phyloP scores from a whole-genome alignment of 768 basidiomycete genomes.

The Phaffia australis region DNA sequence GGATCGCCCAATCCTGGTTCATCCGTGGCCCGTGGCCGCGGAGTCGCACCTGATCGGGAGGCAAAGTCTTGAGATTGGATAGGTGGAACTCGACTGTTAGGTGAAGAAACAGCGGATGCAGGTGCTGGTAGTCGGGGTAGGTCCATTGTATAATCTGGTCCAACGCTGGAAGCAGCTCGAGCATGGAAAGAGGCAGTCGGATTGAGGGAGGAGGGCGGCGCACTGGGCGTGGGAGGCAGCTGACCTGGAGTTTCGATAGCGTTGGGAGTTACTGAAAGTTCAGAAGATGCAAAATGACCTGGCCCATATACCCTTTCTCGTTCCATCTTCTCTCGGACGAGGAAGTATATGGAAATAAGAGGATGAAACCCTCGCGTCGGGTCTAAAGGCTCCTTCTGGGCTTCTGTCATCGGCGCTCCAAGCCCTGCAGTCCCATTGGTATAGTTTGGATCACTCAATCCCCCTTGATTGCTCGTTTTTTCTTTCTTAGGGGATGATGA shows the following conservation, averaged over 20 bases:
- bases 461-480: constrained; percentile 1
- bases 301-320: constrained; percentile 86
- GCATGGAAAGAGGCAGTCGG: constrained; percentile 24
- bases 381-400: constrained; percentile 48
- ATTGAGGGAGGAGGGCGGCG: constrained; percentile 9
- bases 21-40: constrained; percentile 25
- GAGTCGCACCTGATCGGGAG: constrained; percentile 4
- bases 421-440: constrained; percentile 11
- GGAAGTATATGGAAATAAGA: constrained; percentile 88
- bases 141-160: constrained; percentile 55
- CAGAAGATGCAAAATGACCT: constrained; percentile 86
- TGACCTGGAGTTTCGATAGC: constrained; percentile 25
- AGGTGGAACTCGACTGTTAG: not conserved
- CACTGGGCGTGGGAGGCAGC: constrained; percentile 28
- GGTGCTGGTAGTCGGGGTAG: constrained; percentile 71
- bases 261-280: constrained; percentile 43
- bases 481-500: constrained; percentile 38
- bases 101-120: constrained; percentile 45
- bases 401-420: constrained; percentile 30
- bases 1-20: constrained; percentile 20
- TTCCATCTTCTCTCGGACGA: constrained; percentile 90
- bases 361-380: constrained; percentile 91
- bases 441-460: constrained; percentile 14
- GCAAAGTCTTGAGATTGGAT: constrained; percentile 3
- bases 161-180: constrained; percentile 16